Evolutionary conservation across 768 basidiomycete genomes (phyloP), one percentile per base, ranked within the genome.

Genomic region (Neoboletus subvelutipes): DNA sequence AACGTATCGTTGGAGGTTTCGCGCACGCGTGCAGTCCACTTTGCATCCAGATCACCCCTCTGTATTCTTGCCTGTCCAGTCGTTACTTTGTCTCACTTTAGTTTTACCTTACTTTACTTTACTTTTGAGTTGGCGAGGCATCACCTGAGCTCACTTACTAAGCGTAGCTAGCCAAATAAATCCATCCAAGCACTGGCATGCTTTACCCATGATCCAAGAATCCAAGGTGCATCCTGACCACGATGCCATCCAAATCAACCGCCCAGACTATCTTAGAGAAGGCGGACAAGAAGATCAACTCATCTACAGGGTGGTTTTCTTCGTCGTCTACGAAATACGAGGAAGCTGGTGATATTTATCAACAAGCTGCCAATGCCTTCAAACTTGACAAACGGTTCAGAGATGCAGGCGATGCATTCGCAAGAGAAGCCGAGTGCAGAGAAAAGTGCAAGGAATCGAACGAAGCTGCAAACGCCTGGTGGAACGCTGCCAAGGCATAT

Each of bases 381-480:
- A 92, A 92, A 75, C 79, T 97, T 57, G 95, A 98, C 70, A 94
- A 94, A 71, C 78, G 83, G 55, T 98, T 93, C 78, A 90, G 87
- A 70, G 90, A 93, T 60, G 90, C 93, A 1, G 97, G 97, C 4
- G 91, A 95, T 73, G 85, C 91, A 15, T 96, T 95, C 69, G 84
- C 93, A 41, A 83, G 89, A 62, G 97, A 98, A 69, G 97, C 96
- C 1, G 94, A 98, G 65, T 97, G 94, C 72, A 83, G 94, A 64
- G 87, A 95, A 74, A 85, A 87, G 58, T 88, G 85, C 66, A 88
- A 90, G 46, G 96, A 98, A 74, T 74, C 71, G 46, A 94, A 94
- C 62, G 97, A 98, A 64, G 95, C 96, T n/a, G 90, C 94, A 22
- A 96, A 95, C 69, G 95, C 95, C 10, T 98, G 90, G 88, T 98